A percentile compares a stretch with the other conserved stretches of the same genome.
Conservation (phyloP, 1,139 yeast species). For the Entelexis paramagnoliae region DNA sequence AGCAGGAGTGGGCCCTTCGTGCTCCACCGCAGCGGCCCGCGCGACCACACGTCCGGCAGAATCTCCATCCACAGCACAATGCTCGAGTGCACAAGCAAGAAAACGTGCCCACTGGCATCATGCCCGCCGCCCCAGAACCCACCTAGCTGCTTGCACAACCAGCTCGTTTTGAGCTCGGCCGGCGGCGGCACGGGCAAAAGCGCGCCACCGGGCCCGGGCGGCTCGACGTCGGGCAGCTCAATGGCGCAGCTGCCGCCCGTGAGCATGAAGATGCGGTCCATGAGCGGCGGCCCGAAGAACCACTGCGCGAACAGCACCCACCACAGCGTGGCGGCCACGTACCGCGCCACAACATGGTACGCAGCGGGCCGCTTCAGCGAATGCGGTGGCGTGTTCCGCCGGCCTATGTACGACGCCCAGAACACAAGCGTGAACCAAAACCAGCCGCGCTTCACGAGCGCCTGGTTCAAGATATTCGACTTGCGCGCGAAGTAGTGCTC, state of each 20-base stretch:
- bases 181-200: conserved; percentile 10
- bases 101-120: conserved; percentile 93
- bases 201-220: not conserved
- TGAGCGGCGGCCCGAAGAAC: conserved; percentile 77
- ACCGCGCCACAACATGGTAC: conserved; percentile 24
- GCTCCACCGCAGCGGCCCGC: conserved; percentile 20
- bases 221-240: conserved; percentile 8
- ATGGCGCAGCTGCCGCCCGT: conserved; percentile 74
- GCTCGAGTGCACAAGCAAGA: conserved; percentile 62
- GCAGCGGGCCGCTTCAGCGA: conserved; percentile 21
- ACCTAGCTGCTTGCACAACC: conserved; percentile 33
- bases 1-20: conserved; percentile 36
- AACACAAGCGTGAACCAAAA: conserved; percentile 64
- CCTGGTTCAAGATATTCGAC: conserved; percentile 53
- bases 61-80: conserved; percentile 62
- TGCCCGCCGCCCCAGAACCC: conserved; percentile 78
- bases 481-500: conserved; percentile 43
- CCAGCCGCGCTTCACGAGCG: conserved; percentile 88
- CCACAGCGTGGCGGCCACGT: conserved; percentile 52
- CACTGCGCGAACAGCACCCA: conserved; percentile 82
- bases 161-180: conserved; percentile 1
- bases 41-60: conserved; percentile 27
- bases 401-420: conserved; percentile 19
- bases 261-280: conserved; percentile 69
- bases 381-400: not conserved